Base-by-base conservation (phyloP, 805 yeast species). In the Teunomyces lycoperdinae region DNA sequence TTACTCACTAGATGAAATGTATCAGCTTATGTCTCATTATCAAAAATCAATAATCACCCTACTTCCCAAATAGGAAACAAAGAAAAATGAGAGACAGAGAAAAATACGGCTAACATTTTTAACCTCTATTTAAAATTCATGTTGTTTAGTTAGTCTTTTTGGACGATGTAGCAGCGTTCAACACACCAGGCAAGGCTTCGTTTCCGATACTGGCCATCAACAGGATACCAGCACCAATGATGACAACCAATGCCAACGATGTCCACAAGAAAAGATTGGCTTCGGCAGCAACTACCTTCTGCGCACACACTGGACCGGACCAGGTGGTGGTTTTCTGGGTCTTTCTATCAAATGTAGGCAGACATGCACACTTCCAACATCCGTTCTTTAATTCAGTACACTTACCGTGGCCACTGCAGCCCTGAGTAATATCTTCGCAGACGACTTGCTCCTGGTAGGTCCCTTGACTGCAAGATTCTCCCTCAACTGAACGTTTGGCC, bases 201-300 rank as follows among this genome's bases (percentile, higher is more conserved):
- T 66, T 64, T 14, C 88, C 90, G 50, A 83, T 70, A 32, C 71
- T 60, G 47, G 65, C 62, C 61, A 85, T 66, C 49, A 85, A 73
- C 56, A 76, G 74, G 50, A 84, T 63, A 34, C 85, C 87, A 6
- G 70, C 73, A 33, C 66, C 79, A 42, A 81, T 67, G 16, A 79
- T 64, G 8, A 70, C 64, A 31, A 73, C 43, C 45, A 83, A 63
- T 2, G 74, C 78, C 9, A 85, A 53, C 9, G 77, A 65, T 2
- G 87, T 75, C 89, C 92, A 86, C 57, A 85, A 77, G 53, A 86
- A 72, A 57, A 87, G 73, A 59, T 86, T 80, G 56, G 86, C 82
- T 64, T 82, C 81, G 3, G 79, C 74, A 40, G 86, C 76, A 50
- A 85, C 75, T 58, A 87, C 91, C 57, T 73, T 74, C 75, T 85